A percentile compares a stretch with the other conserved stretches of the same genome.
phyloP scores from a whole-genome alignment of 148 eudicot species.

The Dysphania ambrosioides region DNA sequence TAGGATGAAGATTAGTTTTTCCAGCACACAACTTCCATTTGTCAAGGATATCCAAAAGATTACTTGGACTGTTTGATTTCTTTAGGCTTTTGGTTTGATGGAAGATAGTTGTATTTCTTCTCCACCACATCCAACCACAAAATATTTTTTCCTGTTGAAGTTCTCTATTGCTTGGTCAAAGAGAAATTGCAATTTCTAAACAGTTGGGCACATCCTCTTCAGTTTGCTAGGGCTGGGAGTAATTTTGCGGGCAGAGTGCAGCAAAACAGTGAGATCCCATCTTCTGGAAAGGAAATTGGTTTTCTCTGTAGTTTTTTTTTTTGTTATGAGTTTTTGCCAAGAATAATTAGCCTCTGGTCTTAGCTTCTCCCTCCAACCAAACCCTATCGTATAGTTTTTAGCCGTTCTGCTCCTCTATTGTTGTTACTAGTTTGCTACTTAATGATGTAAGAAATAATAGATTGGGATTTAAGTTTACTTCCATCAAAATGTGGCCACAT shows the following conservation, averaged over 20 bases:
- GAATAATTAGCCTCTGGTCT: background rate
- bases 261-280: too few species aligned
- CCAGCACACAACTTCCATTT: background rate
- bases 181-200: background rate
- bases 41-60: background rate
- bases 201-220: background rate
- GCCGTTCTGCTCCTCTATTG: background rate
- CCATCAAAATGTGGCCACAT: background rate
- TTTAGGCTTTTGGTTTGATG: background rate
- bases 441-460: background rate
- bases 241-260: too few species aligned
- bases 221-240: background rate
- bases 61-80: background rate
- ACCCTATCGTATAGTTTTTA: background rate
- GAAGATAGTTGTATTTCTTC: background rate
- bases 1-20: background rate
- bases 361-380: background rate
- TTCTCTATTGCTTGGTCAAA: background rate
- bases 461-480: background rate
- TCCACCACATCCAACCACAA: background rate
- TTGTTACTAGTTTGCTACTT: background rate
- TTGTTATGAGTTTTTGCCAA: background rate
- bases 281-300: background rate
- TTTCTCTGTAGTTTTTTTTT: too few species aligned
- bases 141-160: background rate